These are phyloP conservation scores for Beta lomatogona DNA, from an alignment of 179 eudicot genomes.

Conservation along the genomic window DNA sequence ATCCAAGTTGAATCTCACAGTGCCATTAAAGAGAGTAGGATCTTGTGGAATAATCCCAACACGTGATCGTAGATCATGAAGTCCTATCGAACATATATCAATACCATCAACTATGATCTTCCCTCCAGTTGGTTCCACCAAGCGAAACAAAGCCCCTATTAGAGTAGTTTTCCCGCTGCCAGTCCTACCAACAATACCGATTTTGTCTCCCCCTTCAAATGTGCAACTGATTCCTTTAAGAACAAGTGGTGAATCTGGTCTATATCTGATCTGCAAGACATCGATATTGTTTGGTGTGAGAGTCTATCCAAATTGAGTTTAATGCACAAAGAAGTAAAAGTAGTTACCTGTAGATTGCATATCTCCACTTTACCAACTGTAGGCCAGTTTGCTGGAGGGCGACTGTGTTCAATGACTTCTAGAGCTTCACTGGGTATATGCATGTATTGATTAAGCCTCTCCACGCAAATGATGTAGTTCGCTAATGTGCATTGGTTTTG, in stretches of 20 bases:
- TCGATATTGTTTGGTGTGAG: neutral
- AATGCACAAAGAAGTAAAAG: neutral
- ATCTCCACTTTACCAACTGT: conserved; percentile 65
- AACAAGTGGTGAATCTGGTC: conserved; percentile 57
- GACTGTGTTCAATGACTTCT: conserved; percentile 54
- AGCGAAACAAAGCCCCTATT: conserved; percentile 49
- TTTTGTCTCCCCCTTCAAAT: conserved; percentile 46
- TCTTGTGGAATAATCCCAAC: conserved; percentile 66
- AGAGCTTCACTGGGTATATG: conserved; percentile 78
- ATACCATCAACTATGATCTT: conserved; percentile 45
- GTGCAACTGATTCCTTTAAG: conserved; percentile 59
- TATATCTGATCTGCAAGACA: conserved; percentile 32
- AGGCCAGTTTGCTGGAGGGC: conserved; percentile 69
- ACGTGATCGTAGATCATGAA: conserved; percentile 52
- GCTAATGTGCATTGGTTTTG: conserved; percentile 64
- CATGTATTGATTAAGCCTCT: conserved; percentile 73
- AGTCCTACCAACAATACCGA: conserved; percentile 17
- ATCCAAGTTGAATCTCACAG: conserved; percentile 53
- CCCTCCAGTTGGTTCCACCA: conserved; percentile 54
- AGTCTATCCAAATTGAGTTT: neutral
- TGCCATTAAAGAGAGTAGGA: conserved; percentile 57
- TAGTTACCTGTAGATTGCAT: conserved; percentile 60
- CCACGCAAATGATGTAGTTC: conserved; percentile 68
- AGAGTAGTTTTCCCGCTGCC: conserved; percentile 24
- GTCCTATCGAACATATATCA: conserved; percentile 55